phyloP scores from a whole-genome alignment of 768 basidiomycete genomes.

The Hypsizygus marmoreus region DNA sequence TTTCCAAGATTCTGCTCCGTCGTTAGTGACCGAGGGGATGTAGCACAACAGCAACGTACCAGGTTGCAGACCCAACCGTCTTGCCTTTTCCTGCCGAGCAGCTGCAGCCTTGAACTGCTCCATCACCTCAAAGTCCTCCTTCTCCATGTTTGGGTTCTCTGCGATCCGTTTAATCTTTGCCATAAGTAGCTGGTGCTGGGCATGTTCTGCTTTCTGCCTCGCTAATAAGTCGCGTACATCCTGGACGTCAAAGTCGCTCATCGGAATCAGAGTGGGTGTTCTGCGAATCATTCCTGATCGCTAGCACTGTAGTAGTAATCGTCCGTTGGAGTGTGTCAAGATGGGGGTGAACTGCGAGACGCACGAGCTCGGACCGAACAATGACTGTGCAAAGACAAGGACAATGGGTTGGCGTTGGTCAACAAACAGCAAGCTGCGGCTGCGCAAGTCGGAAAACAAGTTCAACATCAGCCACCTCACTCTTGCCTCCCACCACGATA shows the following conservation, averaged over 20 bases:
- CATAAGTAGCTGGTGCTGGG: conserved; percentile 42
- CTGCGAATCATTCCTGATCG: conserved; percentile 65
- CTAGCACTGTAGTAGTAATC: conserved; percentile 8
- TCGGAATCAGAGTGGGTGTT: conserved; percentile 71
- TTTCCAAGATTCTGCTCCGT: conserved; percentile 9
- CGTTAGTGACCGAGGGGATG: neutral
- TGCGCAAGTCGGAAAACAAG: conserved; percentile 12
- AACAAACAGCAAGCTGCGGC: too few relatives aligned
- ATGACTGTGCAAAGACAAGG: too few relatives aligned
- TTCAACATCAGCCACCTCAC: conserved; percentile 16
- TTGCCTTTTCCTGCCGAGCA: conserved; percentile 28
- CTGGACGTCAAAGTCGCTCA: conserved; percentile 79
- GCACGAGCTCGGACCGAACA: too few relatives aligned
- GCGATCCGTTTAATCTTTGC: conserved; percentile 47
- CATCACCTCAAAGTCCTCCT: conserved; percentile 32
- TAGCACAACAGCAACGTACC: conserved; percentile 12
- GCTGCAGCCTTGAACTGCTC: conserved; percentile 30
- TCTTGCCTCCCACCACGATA: conserved; percentile 10
- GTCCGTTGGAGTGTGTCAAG: too few relatives aligned
- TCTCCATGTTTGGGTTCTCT: conserved; percentile 37
- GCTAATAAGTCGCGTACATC: conserved; percentile 66
- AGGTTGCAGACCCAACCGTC: conserved; percentile 25
- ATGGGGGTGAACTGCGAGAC: too few relatives aligned
- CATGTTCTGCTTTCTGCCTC: conserved; percentile 46
- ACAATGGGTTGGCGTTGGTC: too few relatives aligned